phyloP scores from a whole-genome alignment of 371 early-diverging fungal genomes.

The Apophysomyces sp. region DNA sequence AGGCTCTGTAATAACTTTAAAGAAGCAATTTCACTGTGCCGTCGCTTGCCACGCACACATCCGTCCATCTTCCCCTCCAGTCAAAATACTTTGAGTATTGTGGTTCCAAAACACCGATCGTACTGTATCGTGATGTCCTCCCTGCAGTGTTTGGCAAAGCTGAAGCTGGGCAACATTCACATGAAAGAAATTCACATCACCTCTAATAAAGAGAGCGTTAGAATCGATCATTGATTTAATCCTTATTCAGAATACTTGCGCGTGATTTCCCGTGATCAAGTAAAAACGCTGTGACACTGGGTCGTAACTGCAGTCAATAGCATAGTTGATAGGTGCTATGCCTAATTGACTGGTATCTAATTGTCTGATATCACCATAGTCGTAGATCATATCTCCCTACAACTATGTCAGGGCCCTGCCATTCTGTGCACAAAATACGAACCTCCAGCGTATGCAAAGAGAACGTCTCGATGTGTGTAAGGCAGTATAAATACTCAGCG shows the following conservation, averaged over 20 bases:
- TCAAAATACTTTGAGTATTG: constrained; percentile 51
- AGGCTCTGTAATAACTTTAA: neutral
- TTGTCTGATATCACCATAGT: constrained; percentile 81
- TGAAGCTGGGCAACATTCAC: constrained; percentile 72
- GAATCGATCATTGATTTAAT: neutral
- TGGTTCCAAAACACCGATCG: constrained; percentile 71
- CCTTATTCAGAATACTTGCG: constrained; percentile 37
- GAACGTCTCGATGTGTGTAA: constrained; percentile 89
- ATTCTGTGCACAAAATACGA: neutral
- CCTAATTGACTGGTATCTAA: constrained; percentile 66
- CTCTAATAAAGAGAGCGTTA: constrained; percentile 35
- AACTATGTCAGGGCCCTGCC: constrained; percentile 26
- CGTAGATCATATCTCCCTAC: constrained; percentile 62
- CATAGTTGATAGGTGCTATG: constrained; percentile 72
- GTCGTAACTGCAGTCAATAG: constrained; percentile 83
- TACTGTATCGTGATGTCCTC: constrained; percentile 71
- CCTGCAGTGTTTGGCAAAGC: constrained; percentile 58
- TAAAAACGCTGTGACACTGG: constrained; percentile 67
- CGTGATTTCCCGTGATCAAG: constrained; percentile 77
- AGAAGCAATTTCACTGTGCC: neutral
- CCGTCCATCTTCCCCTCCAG: constrained; percentile 78
- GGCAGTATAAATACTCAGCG: constrained; percentile 81
- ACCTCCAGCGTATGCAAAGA: constrained; percentile 56
- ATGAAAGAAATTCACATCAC: constrained; percentile 70
- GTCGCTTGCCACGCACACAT: constrained; percentile 66